phyloP scores from a whole-genome alignment of 75 land plant species.

The Adiantum capillusveneris region DNA sequence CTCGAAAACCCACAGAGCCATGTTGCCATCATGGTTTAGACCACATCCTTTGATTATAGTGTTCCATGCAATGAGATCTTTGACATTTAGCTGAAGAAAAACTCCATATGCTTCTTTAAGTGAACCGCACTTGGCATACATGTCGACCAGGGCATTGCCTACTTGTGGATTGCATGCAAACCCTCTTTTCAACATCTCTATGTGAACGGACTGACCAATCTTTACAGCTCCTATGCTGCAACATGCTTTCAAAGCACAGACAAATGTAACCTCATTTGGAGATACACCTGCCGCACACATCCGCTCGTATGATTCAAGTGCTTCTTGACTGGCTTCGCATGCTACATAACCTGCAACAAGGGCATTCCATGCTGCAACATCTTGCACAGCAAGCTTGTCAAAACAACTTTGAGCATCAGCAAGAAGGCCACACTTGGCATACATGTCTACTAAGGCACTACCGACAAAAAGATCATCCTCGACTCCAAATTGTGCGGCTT shows the following conservation, averaged over 20 bases:
- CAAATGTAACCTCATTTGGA: neutral
- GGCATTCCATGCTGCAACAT: conserved; percentile 17
- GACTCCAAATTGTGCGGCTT: neutral
- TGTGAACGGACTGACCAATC: conserved; percentile 1
- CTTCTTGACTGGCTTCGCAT: conserved; percentile 11
- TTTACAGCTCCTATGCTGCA: conserved; percentile 2
- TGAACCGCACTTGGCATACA: conserved; percentile 14
- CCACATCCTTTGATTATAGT: conserved; percentile 18
- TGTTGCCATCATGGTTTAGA: conserved; percentile 7
- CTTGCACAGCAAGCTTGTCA: conserved; percentile 9
- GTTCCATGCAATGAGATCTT: conserved; percentile 18
- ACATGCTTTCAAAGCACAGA: conserved; percentile 7
- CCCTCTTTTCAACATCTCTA: neutral
- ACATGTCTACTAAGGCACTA: conserved; percentile 14
- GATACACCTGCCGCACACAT: conserved; percentile 13
- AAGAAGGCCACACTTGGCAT: conserved; percentile 4
- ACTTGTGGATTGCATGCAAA: conserved; percentile 6
- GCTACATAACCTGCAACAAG: conserved; percentile 26
- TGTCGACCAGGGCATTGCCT: conserved; percentile 9
- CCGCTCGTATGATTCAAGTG: conserved; percentile 4
- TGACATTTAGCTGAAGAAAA: conserved; percentile 8
- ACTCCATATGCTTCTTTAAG: conserved; percentile 8
- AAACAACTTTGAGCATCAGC: neutral
- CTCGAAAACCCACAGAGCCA: conserved; percentile 12
- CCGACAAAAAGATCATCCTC: neutral